Base-by-base conservation (phyloP, 2,329 filamentous ascomycete genomes). In the Fusarium scirpi region DNA sequence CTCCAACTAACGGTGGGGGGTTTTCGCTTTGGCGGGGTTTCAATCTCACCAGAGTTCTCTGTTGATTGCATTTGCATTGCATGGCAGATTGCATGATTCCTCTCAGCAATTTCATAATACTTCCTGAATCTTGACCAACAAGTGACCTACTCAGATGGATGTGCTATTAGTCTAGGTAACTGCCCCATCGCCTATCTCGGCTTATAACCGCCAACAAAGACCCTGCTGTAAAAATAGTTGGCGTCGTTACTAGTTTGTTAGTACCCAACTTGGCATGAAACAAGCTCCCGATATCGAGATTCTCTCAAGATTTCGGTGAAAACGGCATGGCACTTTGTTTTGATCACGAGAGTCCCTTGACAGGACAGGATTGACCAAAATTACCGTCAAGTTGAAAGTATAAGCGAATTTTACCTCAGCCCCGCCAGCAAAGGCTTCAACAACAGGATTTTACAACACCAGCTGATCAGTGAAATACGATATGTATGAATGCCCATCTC, bases 11-110 rank as follows among this genome's bases (percentile, higher is more conserved):
- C 22, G 25, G 47, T 62, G 60, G 60, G 41, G 20, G 18, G 32
- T 46, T 52, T 18, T 43, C 38, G 15, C 43, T 47, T 44, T 62
- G 58, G 47, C 41, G 58, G 58, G 41, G 54, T 48, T 60, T 70
- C 63, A 68, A 70, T 43, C 41, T 38, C 53, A 62, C 44, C 49
- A 29, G 48, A 55, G 25, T 47, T 65, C 48, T 54, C 51, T 49
- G 47, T 60, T 62, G 61, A 64, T 60, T 70, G 58, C 49, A 53
- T 64, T 53, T 43, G 7, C 15, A 29, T 43, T 43, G 34, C 49
- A 40, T 27, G 15, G 18, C 16, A 51, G 22, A 52, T 41, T 52
- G 32, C 32, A 27, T 53, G 34, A 27, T 27, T 25, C 27, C 10
- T n/a, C 13, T 22, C 38, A 11, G 18, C 16, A 43, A 53, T 53